phyloP scores from a whole-genome alignment of 768 basidiomycete genomes.

The Hygrophoropsis aurantiaca region DNA sequence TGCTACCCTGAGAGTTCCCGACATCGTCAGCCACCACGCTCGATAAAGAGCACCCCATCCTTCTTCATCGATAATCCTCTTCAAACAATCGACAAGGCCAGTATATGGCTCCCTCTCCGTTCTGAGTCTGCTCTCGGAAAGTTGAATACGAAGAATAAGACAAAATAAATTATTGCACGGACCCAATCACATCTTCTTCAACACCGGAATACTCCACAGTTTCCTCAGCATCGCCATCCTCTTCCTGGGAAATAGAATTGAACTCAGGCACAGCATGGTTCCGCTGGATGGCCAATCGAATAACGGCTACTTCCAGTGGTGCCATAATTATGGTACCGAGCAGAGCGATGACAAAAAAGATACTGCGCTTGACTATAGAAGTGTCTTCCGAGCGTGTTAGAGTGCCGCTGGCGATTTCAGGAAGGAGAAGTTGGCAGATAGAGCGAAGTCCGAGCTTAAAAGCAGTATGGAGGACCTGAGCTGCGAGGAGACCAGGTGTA shows the following conservation, averaged over 20 bases:
- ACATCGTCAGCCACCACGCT: constrained; percentile 82
- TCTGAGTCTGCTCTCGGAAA: constrained; percentile 53
- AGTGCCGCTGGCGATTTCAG: constrained; percentile 43
- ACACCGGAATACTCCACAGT: constrained; percentile 61
- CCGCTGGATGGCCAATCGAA: no score
- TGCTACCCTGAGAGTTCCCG: constrained; percentile 59
- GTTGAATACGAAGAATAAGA: no score
- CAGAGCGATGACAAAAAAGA: constrained; percentile 58
- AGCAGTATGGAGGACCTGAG: no score
- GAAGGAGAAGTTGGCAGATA: constrained; percentile 54
- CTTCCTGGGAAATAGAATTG: no score
- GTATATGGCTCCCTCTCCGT: constrained; percentile 84
- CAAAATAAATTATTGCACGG: constrained; percentile 23
- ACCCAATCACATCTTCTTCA: constrained; percentile 88
- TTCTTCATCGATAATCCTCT: constrained; percentile 74
- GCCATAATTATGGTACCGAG: constrained; percentile 60
- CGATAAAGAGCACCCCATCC: no score
- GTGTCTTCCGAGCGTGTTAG: constrained; percentile 40
- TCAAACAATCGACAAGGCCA: constrained; percentile 72
- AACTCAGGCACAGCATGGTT: no score
- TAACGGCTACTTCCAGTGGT: constrained; percentile 79
- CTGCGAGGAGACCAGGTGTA: no score
- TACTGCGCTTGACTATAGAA: constrained; percentile 45
- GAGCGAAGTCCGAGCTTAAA: constrained; percentile 42
- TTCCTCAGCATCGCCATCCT: constrained; percentile 61